Evolutionary conservation across 108 stramenopile genomes (phyloP).

Genomic region (Nitzschia sp.): DNA sequence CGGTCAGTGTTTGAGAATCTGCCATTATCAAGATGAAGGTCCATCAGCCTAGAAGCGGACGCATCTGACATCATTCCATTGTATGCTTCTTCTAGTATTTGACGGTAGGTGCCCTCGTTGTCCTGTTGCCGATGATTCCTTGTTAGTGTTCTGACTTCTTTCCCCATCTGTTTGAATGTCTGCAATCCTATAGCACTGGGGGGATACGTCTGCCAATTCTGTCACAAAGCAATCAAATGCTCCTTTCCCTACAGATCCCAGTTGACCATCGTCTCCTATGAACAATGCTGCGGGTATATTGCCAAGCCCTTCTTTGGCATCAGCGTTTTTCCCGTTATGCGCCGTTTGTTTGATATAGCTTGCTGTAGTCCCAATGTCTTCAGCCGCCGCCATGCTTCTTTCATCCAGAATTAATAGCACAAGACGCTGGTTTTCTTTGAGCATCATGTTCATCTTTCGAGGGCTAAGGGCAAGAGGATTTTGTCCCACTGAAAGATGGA

Average conservation of each 20-base stretch:
- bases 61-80: not conserved
- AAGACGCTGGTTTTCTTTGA: not conserved
- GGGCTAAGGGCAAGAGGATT: not conserved
- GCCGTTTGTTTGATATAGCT: not conserved
- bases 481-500: not conserved
- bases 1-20: not conserved
- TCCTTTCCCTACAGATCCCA: not conserved
- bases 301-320: not conserved
- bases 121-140: not conserved
- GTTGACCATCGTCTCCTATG: not conserved
- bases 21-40: not conserved
- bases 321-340: not conserved
- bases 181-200: not conserved
- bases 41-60: not conserved
- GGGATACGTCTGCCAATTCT: not conserved
- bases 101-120: not conserved
- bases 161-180: not conserved
- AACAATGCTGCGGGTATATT: not conserved
- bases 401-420: not conserved
- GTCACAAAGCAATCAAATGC: not conserved
- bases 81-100: not conserved
- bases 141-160: not conserved
- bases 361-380: not conserved
- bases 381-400: not conserved
- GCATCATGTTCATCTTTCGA: not conserved